A percentile compares a stretch with the other conserved stretches of the same genome.
Conservation (phyloP, 768 basidiomycete genomes). For the Pleurotus giganteus region DNA sequence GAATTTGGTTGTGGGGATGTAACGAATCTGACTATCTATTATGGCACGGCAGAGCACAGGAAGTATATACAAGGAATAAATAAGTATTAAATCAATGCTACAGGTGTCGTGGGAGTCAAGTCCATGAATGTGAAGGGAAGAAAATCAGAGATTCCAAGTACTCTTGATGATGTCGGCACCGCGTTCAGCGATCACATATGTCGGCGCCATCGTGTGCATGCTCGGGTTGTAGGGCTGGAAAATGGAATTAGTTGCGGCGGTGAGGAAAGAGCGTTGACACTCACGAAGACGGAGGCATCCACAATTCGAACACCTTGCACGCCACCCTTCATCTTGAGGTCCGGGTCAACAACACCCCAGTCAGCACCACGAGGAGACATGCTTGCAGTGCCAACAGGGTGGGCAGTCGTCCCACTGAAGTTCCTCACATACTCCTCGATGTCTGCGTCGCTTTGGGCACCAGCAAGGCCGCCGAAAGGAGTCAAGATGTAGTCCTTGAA, state of each 20-base stretch:
- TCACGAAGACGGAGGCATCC: slow-evolving; percentile 35
- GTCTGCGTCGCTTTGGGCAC: slow-evolving; percentile 23
- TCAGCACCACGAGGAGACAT: slow-evolving; percentile 26
- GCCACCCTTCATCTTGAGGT: slow-evolving; percentile 29
- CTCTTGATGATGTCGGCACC: slow-evolving; percentile 26
- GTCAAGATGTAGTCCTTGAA: slow-evolving; percentile 26
- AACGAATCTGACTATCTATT: too few relatives aligned
- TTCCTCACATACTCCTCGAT: too few relatives aligned
- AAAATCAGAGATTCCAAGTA: neutral
- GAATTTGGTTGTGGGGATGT: too few relatives aligned
- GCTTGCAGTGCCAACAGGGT: slow-evolving; percentile 25
- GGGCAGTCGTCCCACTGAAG: slow-evolving; percentile 21
- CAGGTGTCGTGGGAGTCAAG: too few relatives aligned
- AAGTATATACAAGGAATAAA: too few relatives aligned
- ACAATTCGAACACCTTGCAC: slow-evolving; percentile 31
- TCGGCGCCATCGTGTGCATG: slow-evolving; percentile 26
- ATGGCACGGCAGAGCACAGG: too few relatives aligned
- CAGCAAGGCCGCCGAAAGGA: slow-evolving; percentile 16
- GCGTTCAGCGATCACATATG: slow-evolving; percentile 27
- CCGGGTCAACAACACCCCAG: slow-evolving; percentile 32
- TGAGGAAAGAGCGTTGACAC: slow-evolving; percentile 6
- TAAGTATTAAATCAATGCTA: too few relatives aligned
- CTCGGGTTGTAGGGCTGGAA: slow-evolving; percentile 21
- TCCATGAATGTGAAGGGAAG: too few relatives aligned
- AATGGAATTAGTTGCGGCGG: slow-evolving; percentile 1